Evolutionary conservation across 768 basidiomycete genomes (phyloP).

Genomic region (Daedaleopsis nitida): DNA sequence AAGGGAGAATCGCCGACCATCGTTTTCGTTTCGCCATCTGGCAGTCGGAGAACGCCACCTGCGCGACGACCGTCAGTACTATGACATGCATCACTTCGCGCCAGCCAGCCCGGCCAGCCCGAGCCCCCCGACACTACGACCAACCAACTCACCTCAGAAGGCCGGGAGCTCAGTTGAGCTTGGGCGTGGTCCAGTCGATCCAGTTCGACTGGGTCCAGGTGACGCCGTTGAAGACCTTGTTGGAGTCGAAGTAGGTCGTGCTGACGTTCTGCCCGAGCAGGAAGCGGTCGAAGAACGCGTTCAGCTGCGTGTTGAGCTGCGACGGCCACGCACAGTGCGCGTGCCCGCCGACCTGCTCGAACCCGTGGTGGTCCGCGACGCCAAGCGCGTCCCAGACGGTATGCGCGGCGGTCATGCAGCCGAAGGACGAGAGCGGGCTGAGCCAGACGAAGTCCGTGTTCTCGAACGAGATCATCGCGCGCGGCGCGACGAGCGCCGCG

Average conservation of each 20-base stretch:
- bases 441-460: constrained; percentile 61
- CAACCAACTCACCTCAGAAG: not conserved
- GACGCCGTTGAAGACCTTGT: constrained; percentile 41
- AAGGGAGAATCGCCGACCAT: no score
- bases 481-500: constrained; percentile 56
- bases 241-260: constrained; percentile 49
- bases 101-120: not conserved
- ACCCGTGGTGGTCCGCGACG: constrained; percentile 48
- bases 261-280: constrained; percentile 48
- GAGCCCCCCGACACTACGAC: not conserved
- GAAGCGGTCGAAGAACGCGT: constrained; percentile 59
- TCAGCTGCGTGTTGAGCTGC: constrained; percentile 44
- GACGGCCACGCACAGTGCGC: constrained; percentile 58
- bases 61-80: not conserved
- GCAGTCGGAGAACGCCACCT: not conserved
- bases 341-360: constrained; percentile 56
- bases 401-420: constrained; percentile 52
- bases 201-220: constrained; percentile 43
- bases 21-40: no score
- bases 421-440: constrained; percentile 50
- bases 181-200: constrained; percentile 54
- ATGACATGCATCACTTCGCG: not conserved
- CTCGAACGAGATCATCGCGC: constrained; percentile 53
- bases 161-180: constrained; percentile 32
- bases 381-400: constrained; percentile 55